Percentiles rank a stretch among this genome's conserved stretches.
Evolutionary conservation across 2,329 filamentous ascomycete species (phyloP).

Genomic region (Paraphoma sp.): DNA sequence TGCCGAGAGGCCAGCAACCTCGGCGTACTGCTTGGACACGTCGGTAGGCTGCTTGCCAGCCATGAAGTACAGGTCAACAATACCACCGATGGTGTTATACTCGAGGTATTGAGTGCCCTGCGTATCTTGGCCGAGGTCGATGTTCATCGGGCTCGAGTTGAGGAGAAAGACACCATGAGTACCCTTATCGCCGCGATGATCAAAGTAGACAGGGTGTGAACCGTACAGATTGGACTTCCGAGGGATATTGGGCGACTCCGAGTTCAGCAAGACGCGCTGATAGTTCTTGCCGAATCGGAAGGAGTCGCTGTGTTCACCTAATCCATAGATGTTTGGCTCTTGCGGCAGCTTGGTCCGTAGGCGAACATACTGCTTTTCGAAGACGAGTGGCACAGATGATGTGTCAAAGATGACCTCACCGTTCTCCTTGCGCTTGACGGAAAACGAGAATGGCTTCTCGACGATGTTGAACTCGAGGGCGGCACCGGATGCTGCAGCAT

Average conservation of each 20-base stretch:
- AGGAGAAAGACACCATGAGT: constrained; percentile 48
- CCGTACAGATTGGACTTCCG: constrained; percentile 73
- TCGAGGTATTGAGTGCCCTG: constrained; percentile 72
- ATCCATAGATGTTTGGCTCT: constrained; percentile 75
- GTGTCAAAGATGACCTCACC: constrained; percentile 73
- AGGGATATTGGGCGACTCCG: constrained; percentile 69
- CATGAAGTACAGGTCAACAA: constrained; percentile 69
- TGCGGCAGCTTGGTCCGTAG: constrained; percentile 73
- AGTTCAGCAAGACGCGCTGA: constrained; percentile 72
- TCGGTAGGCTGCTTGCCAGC: constrained; percentile 55
- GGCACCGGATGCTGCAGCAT: constrained; percentile 42
- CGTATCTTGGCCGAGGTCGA: constrained; percentile 71
- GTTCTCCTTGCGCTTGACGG: constrained; percentile 64
- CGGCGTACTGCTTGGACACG: constrained; percentile 58
- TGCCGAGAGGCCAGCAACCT: constrained; percentile 56
- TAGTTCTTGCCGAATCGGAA: constrained; percentile 73
- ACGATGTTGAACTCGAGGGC: constrained; percentile 63
- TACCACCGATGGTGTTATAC: constrained; percentile 79
- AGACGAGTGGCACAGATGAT: constrained; percentile 69
- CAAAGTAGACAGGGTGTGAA: constrained; percentile 75
- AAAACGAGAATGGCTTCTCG: constrained; percentile 71
- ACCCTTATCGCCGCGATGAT: constrained; percentile 64
- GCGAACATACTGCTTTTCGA: constrained; percentile 79
- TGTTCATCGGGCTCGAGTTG: constrained; percentile 65
- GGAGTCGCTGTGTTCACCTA: constrained; percentile 78